These are phyloP conservation scores for Pelargonium fulgidum DNA, from an alignment of 441 rosid genomes.

Conservation along the genomic window DNA sequence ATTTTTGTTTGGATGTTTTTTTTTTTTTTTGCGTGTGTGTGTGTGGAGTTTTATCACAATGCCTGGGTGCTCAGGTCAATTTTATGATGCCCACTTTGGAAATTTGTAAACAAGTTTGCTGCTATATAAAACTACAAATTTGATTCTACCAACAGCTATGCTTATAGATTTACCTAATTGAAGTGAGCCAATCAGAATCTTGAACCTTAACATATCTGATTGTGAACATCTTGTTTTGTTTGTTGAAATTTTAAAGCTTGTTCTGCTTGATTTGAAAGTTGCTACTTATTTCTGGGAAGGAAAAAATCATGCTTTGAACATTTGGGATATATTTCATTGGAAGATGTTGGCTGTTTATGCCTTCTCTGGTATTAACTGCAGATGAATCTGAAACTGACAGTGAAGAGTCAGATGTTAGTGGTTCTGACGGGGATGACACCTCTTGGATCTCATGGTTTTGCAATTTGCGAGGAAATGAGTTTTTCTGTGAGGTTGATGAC, in stretches of 20 bases:
- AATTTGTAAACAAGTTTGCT: background rate
- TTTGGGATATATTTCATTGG: background rate
- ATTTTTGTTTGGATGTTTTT: background rate
- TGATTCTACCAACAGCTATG: too few species aligned
- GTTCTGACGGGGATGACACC: slow-evolving; percentile 68
- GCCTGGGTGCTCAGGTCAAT: background rate
- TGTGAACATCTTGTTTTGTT: background rate
- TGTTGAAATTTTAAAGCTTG: background rate
- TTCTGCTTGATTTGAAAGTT: background rate
- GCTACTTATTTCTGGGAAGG: background rate
- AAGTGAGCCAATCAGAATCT: background rate
- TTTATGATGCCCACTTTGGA: background rate
- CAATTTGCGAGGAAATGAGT: slow-evolving; percentile 67
- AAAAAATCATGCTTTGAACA: background rate
- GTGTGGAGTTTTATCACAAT: background rate
- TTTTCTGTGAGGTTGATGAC: slow-evolving; percentile 76
- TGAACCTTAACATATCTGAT: background rate
- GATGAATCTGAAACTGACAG: slow-evolving; percentile 67
- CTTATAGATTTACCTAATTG: background rate
- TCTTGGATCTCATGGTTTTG: slow-evolving; percentile 78
- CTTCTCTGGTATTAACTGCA: slow-evolving; percentile 12
- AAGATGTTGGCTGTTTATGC: background rate
- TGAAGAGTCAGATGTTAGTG: slow-evolving; percentile 70
- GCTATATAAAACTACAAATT: background rate
- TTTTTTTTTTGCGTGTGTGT: background rate